Evolutionary conservation across 2,329 filamentous ascomycete genomes (phyloP).

Genomic region (Aspergillus ibericus): DNA sequence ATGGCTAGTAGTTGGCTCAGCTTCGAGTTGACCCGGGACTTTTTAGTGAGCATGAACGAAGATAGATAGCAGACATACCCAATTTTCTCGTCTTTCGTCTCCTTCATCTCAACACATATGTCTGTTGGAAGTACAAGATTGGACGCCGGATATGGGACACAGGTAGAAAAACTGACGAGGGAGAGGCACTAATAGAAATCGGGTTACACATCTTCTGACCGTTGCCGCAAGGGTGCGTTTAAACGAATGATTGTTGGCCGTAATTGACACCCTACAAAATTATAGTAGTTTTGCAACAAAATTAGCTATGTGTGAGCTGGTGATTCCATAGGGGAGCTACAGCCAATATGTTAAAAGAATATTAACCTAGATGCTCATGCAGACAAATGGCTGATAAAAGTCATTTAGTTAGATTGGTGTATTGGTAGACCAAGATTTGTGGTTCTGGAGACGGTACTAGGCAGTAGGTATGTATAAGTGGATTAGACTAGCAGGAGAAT

Average conservation of each 20-base stretch:
- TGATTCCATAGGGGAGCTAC: too few relatives aligned
- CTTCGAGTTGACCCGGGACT: slow-evolving; percentile 90
- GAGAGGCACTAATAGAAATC: too few relatives aligned
- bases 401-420: background rate
- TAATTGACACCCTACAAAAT: too few relatives aligned
- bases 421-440: too few relatives aligned
- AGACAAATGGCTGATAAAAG: background rate
- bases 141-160: too few relatives aligned
- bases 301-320: too few relatives aligned
- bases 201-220: too few relatives aligned
- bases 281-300: too few relatives aligned
- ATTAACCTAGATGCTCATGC: background rate
- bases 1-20: slow-evolving; percentile 99
- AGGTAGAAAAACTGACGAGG: too few relatives aligned
- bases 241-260: too few relatives aligned
- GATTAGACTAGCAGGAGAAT: background rate
- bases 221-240: too few relatives aligned
- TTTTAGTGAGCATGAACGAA: slow-evolving; percentile 63
- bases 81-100: background rate
- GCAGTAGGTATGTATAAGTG: background rate
- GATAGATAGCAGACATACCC: slow-evolving; percentile 5
- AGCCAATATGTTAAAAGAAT: background rate
- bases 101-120: background rate
- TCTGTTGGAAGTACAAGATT: background rate
- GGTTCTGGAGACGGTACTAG: too few relatives aligned